Evolutionary conservation across 2,329 filamentous ascomycete species (phyloP), one percentile per base, ranked within the genome.

Genomic region (Penicillium decumbens): DNA sequence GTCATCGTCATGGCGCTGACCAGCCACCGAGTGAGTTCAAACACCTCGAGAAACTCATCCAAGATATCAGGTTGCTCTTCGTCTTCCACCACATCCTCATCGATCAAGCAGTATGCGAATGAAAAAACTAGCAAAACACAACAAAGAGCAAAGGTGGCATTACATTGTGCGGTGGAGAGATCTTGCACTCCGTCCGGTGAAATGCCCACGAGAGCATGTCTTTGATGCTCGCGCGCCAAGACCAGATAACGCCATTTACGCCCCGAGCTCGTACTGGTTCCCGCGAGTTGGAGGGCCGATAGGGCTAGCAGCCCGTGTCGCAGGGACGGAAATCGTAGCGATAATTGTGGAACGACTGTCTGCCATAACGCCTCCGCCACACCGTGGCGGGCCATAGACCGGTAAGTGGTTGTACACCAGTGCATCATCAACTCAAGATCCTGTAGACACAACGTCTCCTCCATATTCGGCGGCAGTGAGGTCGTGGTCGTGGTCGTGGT

Each of bases 221-320:
- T 55, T 28, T 65, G 63, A 30, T 68, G 63, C 10, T 52, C 54
- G 6, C 66, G 62, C 4, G 70, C 69, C 10, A 53, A 56, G 10
- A 54, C 50, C 3, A 66, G 44, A 45, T 68, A 65, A 13, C 47
- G 47, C 41, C 60, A 58, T 43, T 51, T 57, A 3, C 47, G 51
- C n/a, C 50, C 47, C 3, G 51, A 39, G 9, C 23, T 55, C 9
- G 47, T 38, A 30, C 25, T 58, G 23, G 47, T 52, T 25, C 55
- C 55, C 6, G 64, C 63, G 2, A 69, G 51, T 37, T 70, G 63
- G 3, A 70, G 57, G 5, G 67, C 65, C 1, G 68, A 68, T 5
- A 70, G 49, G 0, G 68, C 66, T 9, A 70, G 55, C n/a, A 70
- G 60, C 3, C 65, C 66, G 51, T 70, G 66, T 50, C 66, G 64